Conservation (phyloP, 2,329 filamentous ascomycete species). For the Sporothrix brasiliensis region DNA sequence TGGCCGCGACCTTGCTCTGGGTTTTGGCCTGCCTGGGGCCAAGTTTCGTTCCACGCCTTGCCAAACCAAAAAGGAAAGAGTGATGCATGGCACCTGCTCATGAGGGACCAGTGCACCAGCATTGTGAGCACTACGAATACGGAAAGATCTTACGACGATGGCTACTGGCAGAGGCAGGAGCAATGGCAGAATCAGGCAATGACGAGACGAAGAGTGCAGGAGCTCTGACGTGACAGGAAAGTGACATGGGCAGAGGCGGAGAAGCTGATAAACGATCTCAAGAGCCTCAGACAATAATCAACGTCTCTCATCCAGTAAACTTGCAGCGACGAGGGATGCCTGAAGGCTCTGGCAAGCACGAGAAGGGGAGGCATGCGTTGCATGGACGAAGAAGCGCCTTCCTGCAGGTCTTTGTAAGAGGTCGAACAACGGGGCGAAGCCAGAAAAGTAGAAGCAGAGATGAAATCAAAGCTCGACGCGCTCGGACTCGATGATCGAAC, state of each 20-base stretch:
- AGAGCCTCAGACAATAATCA: conserved; percentile 2
- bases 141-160: background rate
- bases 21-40: background rate
- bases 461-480: conserved; percentile 14
- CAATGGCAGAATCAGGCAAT: conserved; percentile 12
- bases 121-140: conserved; percentile 5
- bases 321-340: conserved; percentile 6
- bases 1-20: background rate
- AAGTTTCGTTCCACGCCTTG: conserved; percentile 1
- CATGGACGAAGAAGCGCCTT: conserved; percentile 23
- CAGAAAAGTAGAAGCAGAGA: background rate
- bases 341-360: background rate
- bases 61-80: conserved; percentile 4
- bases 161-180: background rate
- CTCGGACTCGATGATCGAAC: background rate
- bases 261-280: background rate
- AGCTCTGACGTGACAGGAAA: conserved; percentile 1
- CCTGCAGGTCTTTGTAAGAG: conserved; percentile 24
- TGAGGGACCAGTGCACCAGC: background rate
- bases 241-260: background rate
- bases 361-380: background rate
- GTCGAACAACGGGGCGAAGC: conserved; percentile 20
- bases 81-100: conserved; percentile 7
- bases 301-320: background rate
- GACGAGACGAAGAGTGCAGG: conserved; percentile 10